Conservation (phyloP, 495 filamentous ascomycete genomes). For the Platismatia glauca region DNA sequence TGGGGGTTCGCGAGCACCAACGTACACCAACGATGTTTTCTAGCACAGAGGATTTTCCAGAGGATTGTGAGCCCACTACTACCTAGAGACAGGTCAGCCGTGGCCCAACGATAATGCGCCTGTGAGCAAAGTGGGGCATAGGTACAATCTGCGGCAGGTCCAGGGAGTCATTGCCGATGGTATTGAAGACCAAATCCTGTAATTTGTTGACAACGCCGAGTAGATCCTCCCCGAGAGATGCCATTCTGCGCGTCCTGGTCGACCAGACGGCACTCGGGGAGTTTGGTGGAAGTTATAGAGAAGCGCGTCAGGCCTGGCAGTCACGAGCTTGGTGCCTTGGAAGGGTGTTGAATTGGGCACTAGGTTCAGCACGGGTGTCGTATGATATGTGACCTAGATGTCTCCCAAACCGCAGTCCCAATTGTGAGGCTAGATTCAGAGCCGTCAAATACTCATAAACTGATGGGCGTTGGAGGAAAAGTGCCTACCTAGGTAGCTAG, state of each 20-base stretch:
- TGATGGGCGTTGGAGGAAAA: neutral
- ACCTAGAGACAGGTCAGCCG: constrained; percentile 49
- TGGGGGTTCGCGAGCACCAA: neutral
- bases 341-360: neutral
- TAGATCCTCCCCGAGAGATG: constrained; percentile 80
- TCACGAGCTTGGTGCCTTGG: constrained; percentile 7
- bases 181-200: constrained; percentile 98
- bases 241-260: constrained; percentile 36
- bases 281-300: neutral
- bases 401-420: neutral
- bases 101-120: constrained; percentile 3
- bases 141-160: constrained; percentile 95
- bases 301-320: constrained; percentile 9
- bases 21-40: constrained; percentile 85
- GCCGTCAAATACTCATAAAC: too few species aligned
- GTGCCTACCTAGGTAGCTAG: neutral
- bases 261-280: constrained; percentile 14
- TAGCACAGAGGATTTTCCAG: constrained; percentile 97
- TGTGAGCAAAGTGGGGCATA: constrained; percentile 27
- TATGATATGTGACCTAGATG: neutral
- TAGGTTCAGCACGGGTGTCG: neutral
- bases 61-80: constrained; percentile 96
- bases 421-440: neutral
- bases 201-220: constrained; percentile 90
- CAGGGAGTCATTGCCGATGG: constrained; percentile 95